Conservation (phyloP, 1,284 basidiomycete species). For the Fomes fomentarius region DNA sequence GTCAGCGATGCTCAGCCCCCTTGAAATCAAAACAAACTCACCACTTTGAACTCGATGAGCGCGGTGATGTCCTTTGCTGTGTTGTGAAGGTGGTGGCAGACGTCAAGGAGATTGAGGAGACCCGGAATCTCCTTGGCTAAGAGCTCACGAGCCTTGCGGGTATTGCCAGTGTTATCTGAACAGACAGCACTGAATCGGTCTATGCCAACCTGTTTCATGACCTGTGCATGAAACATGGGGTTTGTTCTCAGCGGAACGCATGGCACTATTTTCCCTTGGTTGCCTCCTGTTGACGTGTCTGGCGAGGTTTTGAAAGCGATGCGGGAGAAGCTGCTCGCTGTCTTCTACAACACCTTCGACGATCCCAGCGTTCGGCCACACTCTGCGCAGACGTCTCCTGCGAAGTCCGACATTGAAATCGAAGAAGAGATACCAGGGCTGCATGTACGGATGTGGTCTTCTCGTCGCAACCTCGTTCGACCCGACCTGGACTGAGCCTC, state of each 20-base stretch:
- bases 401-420: neutral
- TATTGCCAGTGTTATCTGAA: conserved; percentile 40
- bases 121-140: conserved; percentile 25
- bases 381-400: neutral
- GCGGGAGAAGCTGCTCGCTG: neutral
- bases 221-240: conserved; percentile 13
- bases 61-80: conserved; percentile 35
- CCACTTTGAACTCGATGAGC: conserved; percentile 28
- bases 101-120: conserved; percentile 35
- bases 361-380: neutral
- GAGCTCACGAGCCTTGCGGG: conserved; percentile 25
- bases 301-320: neutral
- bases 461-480: no score
- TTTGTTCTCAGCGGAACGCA: neutral
- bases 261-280: neutral
- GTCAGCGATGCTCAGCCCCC: no score
- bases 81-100: conserved; percentile 35
- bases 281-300: neutral
- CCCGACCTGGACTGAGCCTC: no score
- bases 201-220: conserved; percentile 24
- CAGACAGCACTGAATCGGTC: conserved; percentile 28
- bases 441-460: no score
- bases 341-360: neutral
- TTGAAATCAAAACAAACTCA: no score
- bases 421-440: no score